Evolutionary conservation across 306 rosid genomes (phyloP).

Genomic region (Corylus heterophylla): DNA sequence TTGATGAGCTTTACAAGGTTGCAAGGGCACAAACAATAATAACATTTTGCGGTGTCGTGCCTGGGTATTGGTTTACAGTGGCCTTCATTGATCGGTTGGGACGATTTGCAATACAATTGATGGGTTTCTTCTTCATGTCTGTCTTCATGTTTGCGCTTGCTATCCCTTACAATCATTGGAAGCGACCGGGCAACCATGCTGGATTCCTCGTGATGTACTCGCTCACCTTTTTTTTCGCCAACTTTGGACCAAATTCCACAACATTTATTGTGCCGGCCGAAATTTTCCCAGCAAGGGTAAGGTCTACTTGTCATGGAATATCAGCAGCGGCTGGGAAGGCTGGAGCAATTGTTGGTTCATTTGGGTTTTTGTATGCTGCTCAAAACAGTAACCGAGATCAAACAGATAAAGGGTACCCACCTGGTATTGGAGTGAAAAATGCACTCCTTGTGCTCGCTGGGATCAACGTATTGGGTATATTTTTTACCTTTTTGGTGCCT

Average conservation of each 20-base stretch:
- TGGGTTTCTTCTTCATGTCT: slow-evolving; percentile 29
- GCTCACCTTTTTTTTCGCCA: slow-evolving; percentile 23
- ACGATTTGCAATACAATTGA: slow-evolving; percentile 18
- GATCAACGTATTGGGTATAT: neutral
- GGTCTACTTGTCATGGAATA: slow-evolving; percentile 34
- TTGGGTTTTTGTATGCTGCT: slow-evolving; percentile 22
- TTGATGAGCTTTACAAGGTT: slow-evolving; percentile 24
- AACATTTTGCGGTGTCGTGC: slow-evolving; percentile 21
- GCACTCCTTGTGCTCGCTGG: slow-evolving; percentile 11
- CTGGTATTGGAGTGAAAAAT: slow-evolving; percentile 25
- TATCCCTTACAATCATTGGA: slow-evolving; percentile 25
- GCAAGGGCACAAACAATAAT: slow-evolving; percentile 16
- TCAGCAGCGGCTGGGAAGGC: slow-evolving; percentile 24
- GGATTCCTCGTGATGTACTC: slow-evolving; percentile 18
- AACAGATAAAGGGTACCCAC: slow-evolving; percentile 22
- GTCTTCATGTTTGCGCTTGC: slow-evolving; percentile 33
- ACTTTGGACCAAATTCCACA: slow-evolving; percentile 27
- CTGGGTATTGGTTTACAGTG: slow-evolving; percentile 31
- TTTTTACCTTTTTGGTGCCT: slow-evolving; percentile 22
- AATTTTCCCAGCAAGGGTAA: slow-evolving; percentile 25
- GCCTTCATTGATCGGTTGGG: slow-evolving; percentile 13
- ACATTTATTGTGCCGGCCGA: slow-evolving; percentile 26
- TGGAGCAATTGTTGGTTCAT: slow-evolving; percentile 27
- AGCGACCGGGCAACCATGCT: neutral
- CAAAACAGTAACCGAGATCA: neutral